A percentile compares a stretch with the other conserved stretches of the same genome.
These are phyloP conservation scores for Kentomonas sorsogonicus DNA, from an alignment of 208 protist genomes.

Conservation along the genomic window DNA sequence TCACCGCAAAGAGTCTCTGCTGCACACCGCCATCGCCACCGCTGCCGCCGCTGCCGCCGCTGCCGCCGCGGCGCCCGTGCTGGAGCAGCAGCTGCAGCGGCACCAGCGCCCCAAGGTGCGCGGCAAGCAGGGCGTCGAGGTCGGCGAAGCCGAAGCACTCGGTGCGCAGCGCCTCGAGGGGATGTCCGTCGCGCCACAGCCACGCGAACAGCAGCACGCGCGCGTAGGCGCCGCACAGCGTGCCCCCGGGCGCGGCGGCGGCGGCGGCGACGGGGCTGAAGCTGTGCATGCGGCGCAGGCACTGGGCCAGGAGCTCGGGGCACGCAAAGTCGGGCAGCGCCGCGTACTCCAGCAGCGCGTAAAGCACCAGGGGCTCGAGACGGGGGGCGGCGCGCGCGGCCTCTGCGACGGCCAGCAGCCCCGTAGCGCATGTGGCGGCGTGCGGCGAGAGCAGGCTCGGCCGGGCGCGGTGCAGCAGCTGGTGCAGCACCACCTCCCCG, in stretches of 20 bases:
- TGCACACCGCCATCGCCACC: not conserved
- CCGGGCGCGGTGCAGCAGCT: conserved; percentile 42
- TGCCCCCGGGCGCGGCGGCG: conserved; percentile 9
- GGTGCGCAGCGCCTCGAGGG: conserved; percentile 55
- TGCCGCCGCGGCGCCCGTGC: no score
- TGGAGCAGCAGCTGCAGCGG: conserved; percentile 49
- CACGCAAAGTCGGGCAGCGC: conserved; percentile 54
- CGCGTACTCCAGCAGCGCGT: conserved; percentile 74
- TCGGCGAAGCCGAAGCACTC: conserved; percentile 48
- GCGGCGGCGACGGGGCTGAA: not conserved
- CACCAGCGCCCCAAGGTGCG: conserved; percentile 25
- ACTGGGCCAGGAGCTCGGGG: conserved; percentile 40
- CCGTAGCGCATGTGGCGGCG: conserved; percentile 42
- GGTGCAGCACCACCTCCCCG: conserved; percentile 38
- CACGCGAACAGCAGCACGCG: conserved; percentile 52
- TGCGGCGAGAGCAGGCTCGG: conserved; percentile 48
- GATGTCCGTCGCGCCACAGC: conserved; percentile 57
- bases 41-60: conserved; percentile 1
- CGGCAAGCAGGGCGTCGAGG: conserved; percentile 19
- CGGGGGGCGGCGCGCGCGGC: conserved; percentile 42
- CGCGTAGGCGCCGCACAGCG: conserved; percentile 35
- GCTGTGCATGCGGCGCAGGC: conserved; percentile 28
- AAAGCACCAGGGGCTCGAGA: conserved; percentile 46
- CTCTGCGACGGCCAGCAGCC: conserved; percentile 58
- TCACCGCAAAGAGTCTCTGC: not conserved